Conservation (phyloP, 257 asterid species). For the Perilla frutescens region DNA sequence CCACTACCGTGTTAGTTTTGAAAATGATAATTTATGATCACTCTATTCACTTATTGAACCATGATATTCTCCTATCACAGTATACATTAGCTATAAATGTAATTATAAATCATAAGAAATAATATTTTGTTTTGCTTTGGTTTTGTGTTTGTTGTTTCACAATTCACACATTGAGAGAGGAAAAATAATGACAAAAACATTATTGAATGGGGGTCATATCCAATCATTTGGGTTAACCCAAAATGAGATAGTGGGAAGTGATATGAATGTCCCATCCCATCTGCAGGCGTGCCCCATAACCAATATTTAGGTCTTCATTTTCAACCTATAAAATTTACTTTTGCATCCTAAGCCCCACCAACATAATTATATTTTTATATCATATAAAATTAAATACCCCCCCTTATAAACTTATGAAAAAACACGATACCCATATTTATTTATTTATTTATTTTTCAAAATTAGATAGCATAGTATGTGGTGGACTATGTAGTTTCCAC, state of each 20-base stretch:
- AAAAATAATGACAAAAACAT: conserved; percentile 7
- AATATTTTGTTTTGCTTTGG: neutral
- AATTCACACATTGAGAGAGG: neutral
- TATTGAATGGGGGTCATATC: conserved; percentile 33
- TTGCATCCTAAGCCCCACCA: conserved; percentile 44
- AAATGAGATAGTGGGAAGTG: conserved; percentile 47
- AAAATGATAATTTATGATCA: too few species aligned
- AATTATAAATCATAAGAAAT: neutral
- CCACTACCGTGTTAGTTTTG: too few species aligned
- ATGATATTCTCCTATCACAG: too few species aligned
- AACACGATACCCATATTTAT: neutral
- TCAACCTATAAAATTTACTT: conserved; percentile 20
- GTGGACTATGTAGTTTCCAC: neutral
- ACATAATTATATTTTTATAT: conserved; percentile 8
- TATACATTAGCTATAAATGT: too few species aligned
- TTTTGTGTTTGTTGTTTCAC: neutral
- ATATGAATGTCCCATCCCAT: conserved; percentile 42
- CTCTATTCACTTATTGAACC: too few species aligned
- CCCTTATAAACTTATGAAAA: neutral
- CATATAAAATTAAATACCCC: conserved; percentile 6
- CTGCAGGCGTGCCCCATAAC: conserved; percentile 47
- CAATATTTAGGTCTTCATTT: conserved; percentile 35
- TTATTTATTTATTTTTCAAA: neutral
- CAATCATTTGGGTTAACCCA: conserved; percentile 49
- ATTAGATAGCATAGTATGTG: neutral